Conservation (phyloP, 345 rosid species). For the Mercurialis annua region DNA sequence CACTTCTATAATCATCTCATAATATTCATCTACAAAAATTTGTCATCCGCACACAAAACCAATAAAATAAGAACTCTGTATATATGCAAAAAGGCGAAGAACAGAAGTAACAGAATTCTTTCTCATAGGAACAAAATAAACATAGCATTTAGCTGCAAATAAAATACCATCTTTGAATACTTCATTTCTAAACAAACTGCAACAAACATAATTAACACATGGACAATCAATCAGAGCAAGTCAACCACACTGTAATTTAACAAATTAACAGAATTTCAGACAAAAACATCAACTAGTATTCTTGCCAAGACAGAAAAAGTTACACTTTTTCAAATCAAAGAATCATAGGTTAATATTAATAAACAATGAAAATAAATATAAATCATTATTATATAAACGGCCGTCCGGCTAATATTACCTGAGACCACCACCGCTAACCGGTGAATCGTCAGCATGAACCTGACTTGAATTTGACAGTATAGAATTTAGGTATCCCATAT, state of each 20-base stretch:
- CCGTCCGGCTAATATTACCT: too few relatives aligned
- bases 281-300: background rate
- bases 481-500: constrained; percentile 80
- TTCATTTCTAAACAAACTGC: background rate
- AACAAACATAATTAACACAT: background rate
- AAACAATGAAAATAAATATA: background rate
- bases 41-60: background rate
- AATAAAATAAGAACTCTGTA: constrained; percentile 5
- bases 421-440: constrained; percentile 90
- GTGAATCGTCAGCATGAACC: constrained; percentile 68
- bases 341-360: too few relatives aligned
- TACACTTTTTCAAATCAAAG: background rate
- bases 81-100: background rate
- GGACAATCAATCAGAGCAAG: constrained; percentile 1
- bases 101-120: background rate
- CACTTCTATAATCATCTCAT: background rate
- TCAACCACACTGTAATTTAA: background rate
- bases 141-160: background rate
- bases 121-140: background rate
- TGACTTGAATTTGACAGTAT: constrained; percentile 71
- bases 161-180: background rate
- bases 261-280: background rate
- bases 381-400: background rate
- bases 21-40: background rate
- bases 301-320: background rate